These are phyloP conservation scores for Gossypium anomalum DNA, from an alignment of 345 rosid species.

Conservation along the genomic window DNA sequence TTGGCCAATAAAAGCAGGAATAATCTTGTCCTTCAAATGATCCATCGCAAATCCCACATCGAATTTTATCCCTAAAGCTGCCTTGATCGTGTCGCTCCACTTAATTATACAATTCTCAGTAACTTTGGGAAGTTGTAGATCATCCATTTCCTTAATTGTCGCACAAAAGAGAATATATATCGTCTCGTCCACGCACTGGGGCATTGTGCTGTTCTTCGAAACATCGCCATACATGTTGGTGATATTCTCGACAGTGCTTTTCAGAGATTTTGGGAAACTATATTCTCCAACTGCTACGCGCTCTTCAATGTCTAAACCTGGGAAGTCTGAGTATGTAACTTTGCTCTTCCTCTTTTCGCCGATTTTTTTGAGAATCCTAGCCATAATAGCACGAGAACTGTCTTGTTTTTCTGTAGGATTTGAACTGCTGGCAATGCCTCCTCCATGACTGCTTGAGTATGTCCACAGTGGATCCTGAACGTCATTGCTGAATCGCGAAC, in stretches of 20 bases:
- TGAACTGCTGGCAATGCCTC: neutral
- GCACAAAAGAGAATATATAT: neutral
- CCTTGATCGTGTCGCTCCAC: slow-evolving; percentile 14
- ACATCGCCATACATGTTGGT: neutral
- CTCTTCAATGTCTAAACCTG: neutral
- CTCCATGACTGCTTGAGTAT: neutral
- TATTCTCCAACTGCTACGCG: neutral
- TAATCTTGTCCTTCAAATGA: neutral
- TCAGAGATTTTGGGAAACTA: neutral
- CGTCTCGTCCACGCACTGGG: neutral
- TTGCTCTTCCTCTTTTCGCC: neutral
- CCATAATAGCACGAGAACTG: neutral
- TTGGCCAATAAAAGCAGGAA: neutral
- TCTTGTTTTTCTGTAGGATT: neutral
- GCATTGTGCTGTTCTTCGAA: neutral
- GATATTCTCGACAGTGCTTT: neutral
- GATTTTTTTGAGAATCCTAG: neutral
- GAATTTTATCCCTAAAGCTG: neutral
- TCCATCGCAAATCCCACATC: neutral
- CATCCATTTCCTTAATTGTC: neutral
- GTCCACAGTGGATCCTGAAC: neutral
- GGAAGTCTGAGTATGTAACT: neutral
- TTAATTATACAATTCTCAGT: neutral
- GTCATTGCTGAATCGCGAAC: neutral
- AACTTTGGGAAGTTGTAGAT: neutral